Evolutionary conservation across 2,329 filamentous ascomycete genomes (phyloP).

Genomic region (Endothia cerciana): DNA sequence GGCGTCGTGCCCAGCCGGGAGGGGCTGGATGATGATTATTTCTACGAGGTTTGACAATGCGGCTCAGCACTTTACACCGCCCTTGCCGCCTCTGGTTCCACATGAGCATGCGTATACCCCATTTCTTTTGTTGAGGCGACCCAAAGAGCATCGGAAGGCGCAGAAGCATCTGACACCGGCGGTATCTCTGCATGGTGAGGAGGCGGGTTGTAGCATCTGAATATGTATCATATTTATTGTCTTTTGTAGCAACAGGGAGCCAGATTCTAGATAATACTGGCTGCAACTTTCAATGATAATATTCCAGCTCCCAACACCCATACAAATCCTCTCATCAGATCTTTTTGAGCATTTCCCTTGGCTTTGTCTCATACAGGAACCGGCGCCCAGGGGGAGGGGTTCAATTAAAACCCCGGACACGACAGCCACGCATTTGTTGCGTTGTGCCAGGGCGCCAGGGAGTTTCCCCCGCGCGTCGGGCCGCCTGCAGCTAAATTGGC

Average conservation of each 20-base stretch:
- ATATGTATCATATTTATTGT: not conserved
- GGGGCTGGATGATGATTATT: constrained; percentile 90
- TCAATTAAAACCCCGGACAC: constrained; percentile 12
- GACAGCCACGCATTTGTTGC: too few species aligned
- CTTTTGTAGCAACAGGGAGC: not conserved
- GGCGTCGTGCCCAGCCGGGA: constrained; percentile 81
- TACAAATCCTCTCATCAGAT: not conserved
- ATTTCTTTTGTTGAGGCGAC: not conserved
- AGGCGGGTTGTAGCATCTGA: constrained; percentile 19
- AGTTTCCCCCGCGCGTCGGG: not conserved
- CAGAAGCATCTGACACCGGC: not conserved
- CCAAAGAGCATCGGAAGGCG: not conserved
- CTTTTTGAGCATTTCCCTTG: not conserved
- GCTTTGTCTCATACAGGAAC: too few species aligned
- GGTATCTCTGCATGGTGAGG: not conserved
- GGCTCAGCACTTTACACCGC: not conserved
- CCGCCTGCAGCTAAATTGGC: not conserved
- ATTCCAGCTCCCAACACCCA: not conserved
- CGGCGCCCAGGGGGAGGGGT: too few species aligned
- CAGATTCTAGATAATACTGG: not conserved
- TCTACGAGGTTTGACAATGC: constrained; percentile 70
- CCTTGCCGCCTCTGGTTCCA: constrained; percentile 19
- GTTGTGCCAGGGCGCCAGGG: too few species aligned
- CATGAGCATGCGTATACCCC: constrained; percentile 30
- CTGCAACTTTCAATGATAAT: not conserved